These are phyloP conservation scores for Cyberlindnera misumaiensis DNA, from an alignment of 805 yeast species.

Conservation along the genomic window DNA sequence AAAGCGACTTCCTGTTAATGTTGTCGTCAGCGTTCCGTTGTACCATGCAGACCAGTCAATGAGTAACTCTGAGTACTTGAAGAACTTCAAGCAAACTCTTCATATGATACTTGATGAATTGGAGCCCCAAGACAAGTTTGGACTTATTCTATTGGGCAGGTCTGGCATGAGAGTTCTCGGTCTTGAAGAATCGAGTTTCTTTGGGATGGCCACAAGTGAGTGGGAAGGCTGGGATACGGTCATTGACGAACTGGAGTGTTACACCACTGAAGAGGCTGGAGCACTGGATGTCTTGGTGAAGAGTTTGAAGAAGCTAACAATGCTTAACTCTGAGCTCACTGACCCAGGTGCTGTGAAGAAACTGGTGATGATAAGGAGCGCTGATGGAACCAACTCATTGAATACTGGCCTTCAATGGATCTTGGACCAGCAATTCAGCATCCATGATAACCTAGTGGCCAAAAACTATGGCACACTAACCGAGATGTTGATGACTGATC, in stretches of 20 bases:
- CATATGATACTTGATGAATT: slow-evolving; percentile 24
- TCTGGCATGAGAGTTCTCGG: slow-evolving; percentile 32
- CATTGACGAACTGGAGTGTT: slow-evolving; percentile 30
- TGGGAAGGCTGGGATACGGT: slow-evolving; percentile 48
- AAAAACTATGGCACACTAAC: slow-evolving; percentile 7
- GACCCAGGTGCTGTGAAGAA: slow-evolving; percentile 8
- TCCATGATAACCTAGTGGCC: slow-evolving; percentile 8
- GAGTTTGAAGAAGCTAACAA: slow-evolving; percentile 6
- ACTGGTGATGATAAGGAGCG: slow-evolving; percentile 7
- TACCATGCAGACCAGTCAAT: slow-evolving; percentile 24
- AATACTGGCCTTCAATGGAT: slow-evolving; percentile 6
- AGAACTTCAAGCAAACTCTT: slow-evolving; percentile 22
- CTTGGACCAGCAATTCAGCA: slow-evolving; percentile 6
- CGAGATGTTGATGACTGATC: slow-evolving; percentile 1
- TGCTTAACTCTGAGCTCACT: slow-evolving; percentile 8
- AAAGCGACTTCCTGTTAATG: slow-evolving; percentile 31
- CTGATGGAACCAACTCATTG: not conserved
- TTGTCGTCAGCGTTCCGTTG: slow-evolving; percentile 37
- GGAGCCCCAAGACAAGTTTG: slow-evolving; percentile 35
- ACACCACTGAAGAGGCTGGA: slow-evolving; percentile 3
- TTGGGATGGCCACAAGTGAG: slow-evolving; percentile 36
- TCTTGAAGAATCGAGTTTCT: slow-evolving; percentile 33
- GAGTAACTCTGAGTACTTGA: slow-evolving; percentile 25
- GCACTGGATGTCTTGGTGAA: slow-evolving; percentile 1
- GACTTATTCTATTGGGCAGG: slow-evolving; percentile 41